phyloP scores from a whole-genome alignment of 306 rosid species.

The Ceratonia siliqua region DNA sequence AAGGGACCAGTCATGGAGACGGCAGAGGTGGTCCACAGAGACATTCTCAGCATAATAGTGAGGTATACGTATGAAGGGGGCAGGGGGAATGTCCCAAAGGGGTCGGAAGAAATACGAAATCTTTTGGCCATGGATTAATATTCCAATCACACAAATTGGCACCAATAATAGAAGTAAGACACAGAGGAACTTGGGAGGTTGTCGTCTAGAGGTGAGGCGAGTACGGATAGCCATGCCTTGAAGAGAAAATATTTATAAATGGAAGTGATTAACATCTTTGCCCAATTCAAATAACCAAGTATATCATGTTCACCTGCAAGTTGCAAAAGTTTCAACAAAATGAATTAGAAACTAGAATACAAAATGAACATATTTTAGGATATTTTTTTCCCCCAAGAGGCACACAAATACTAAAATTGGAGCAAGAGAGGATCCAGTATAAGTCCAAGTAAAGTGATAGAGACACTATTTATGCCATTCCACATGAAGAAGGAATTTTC shows the following conservation, averaged over 20 bases:
- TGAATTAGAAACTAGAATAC: constrained; percentile 24
- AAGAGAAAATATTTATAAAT: constrained; percentile 24
- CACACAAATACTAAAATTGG: background rate
- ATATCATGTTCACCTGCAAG: constrained; percentile 55
- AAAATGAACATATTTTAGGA: background rate
- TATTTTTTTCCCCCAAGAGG: background rate
- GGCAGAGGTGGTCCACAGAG: constrained; percentile 76
- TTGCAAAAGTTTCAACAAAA: constrained; percentile 44
- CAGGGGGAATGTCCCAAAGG: constrained; percentile 83
- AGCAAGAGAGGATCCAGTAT: background rate
- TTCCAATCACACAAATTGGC: constrained; percentile 52
- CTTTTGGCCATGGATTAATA: constrained; percentile 48
- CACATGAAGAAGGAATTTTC: constrained; percentile 14
- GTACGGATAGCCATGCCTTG: constrained; percentile 49
- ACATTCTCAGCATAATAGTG: constrained; percentile 94
- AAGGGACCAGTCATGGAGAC: constrained; percentile 81
- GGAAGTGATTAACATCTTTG: constrained; percentile 34
- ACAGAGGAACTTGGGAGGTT: constrained; percentile 45
- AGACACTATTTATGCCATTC: constrained; percentile 8
- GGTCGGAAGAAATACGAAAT: constrained; percentile 84
- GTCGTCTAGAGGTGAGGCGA: constrained; percentile 44
- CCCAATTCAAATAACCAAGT: constrained; percentile 34
- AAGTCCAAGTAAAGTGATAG: constrained; percentile 10
- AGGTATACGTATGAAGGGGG: constrained; percentile 60
- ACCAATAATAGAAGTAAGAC: constrained; percentile 45